Evolutionary conservation across 495 filamentous ascomycete species (phyloP).

Genomic region (Geopyxis carbonaria): DNA sequence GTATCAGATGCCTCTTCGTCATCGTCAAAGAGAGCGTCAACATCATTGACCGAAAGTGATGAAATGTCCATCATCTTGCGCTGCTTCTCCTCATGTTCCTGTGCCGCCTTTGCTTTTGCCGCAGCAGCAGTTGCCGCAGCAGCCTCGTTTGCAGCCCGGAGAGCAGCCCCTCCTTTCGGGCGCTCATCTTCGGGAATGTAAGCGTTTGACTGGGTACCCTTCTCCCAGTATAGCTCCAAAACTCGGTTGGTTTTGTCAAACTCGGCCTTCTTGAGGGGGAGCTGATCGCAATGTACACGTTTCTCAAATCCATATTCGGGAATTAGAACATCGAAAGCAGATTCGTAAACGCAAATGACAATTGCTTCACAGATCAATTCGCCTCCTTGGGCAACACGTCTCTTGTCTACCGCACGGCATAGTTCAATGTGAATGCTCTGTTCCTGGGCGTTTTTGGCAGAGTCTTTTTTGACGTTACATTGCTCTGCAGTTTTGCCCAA

Average conservation of each 20-base stretch:
- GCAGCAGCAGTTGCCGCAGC: slow-evolving; percentile 64
- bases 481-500: slow-evolving; percentile 84
- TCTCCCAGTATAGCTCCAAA: slow-evolving; percentile 97
- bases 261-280: slow-evolving; percentile 95
- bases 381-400: slow-evolving; percentile 63
- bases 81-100: slow-evolving; percentile 71
- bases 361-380: slow-evolving; percentile 95
- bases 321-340: slow-evolving; percentile 94
- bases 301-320: slow-evolving; percentile 98
- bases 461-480: slow-evolving; percentile 98
- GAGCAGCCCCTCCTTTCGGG: slow-evolving; percentile 54
- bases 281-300: slow-evolving; percentile 94
- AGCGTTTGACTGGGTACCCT: slow-evolving; percentile 87
- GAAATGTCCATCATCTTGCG: slow-evolving; percentile 85
- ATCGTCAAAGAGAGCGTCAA: slow-evolving; percentile 83
- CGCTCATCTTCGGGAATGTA: slow-evolving; percentile 96
- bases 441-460: slow-evolving; percentile 89
- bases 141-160: slow-evolving; percentile 52
- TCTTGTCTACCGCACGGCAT: slow-evolving; percentile 84
- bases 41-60: slow-evolving; percentile 75
- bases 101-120: slow-evolving; percentile 55
- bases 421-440: slow-evolving; percentile 98
- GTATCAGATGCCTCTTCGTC: slow-evolving; percentile 55
- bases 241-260: slow-evolving; percentile 88
- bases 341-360: slow-evolving; percentile 94